Conservation (phyloP, 768 basidiomycete species). For the Boletales sp. region DNA sequence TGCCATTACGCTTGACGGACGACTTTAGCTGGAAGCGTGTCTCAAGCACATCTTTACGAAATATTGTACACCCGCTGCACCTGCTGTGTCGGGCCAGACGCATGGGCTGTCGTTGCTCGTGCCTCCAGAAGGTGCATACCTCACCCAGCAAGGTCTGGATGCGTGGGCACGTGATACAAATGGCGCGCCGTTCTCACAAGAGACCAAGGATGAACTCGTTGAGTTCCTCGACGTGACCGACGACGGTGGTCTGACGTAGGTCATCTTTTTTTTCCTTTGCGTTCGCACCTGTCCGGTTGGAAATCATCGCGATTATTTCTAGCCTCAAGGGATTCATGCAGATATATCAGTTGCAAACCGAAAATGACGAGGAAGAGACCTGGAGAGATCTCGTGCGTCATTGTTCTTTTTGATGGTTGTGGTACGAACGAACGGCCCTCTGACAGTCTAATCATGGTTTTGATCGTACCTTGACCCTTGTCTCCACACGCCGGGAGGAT, state of each 20-base stretch:
- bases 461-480: slow-evolving; percentile 60
- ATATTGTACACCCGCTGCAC: slow-evolving; percentile 55
- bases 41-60: slow-evolving; percentile 77
- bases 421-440: slow-evolving; percentile 10
- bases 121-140: slow-evolving; percentile 52
- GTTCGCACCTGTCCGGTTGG: neutral
- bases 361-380: slow-evolving; percentile 81
- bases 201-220: slow-evolving; percentile 72
- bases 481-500: slow-evolving; percentile 51
- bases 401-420: slow-evolving; percentile 2
- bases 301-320: neutral
- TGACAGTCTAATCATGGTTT: slow-evolving; percentile 71
- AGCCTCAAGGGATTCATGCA: slow-evolving; percentile 81
- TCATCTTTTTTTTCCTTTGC: slow-evolving; percentile 16
- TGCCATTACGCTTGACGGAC: neutral
- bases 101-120: slow-evolving; percentile 33
- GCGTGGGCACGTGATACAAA: slow-evolving; percentile 79
- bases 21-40: slow-evolving; percentile 57
- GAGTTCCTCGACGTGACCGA: slow-evolving; percentile 75
- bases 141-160: slow-evolving; percentile 61
- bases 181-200: slow-evolving; percentile 72
- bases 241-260: slow-evolving; percentile 70
- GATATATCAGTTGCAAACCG: slow-evolving; percentile 82
- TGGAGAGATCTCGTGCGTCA: slow-evolving; percentile 71
- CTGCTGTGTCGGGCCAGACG: slow-evolving; percentile 15